A percentile compares a stretch with the other conserved stretches of the same genome.
Conservation (phyloP, 805 yeast genomes). For the Geotrichum ghanense region DNA sequence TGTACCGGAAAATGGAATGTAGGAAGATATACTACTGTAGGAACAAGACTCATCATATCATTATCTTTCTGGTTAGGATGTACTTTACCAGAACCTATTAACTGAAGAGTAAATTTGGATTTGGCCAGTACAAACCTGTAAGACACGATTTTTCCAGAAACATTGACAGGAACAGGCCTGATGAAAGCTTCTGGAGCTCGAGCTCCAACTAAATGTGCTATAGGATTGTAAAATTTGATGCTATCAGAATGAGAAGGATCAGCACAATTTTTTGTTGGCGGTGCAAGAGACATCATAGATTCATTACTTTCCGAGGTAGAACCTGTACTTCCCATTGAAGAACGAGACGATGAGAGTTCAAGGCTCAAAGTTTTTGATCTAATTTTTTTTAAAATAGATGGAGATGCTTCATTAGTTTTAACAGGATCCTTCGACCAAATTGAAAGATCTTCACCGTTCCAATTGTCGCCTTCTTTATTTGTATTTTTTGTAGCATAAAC, state of each 20-base stretch:
- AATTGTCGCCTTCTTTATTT: constrained; percentile 80
- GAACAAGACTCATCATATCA: constrained; percentile 16
- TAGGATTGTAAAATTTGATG: not conserved
- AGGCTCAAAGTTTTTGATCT: constrained; percentile 61
- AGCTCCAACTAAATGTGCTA: constrained; percentile 28
- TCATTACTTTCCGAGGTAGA: not conserved
- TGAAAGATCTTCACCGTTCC: constrained; percentile 93
- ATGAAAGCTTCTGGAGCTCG: constrained; percentile 66
- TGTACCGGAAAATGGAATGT: constrained; percentile 52
- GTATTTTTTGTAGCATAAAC: constrained; percentile 62
- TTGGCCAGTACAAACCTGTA: constrained; percentile 49
- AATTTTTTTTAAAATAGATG: constrained; percentile 25
- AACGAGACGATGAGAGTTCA: constrained; percentile 65
- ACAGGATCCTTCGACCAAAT: constrained; percentile 46
- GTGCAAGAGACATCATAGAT: not conserved
- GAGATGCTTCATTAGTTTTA: not conserved
- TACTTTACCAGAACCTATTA: constrained; percentile 22
- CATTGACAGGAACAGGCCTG: constrained; percentile 63
- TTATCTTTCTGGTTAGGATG: constrained; percentile 2
- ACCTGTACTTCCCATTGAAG: not conserved
- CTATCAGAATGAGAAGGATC: constrained; percentile 2
- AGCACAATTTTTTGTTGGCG: not conserved
- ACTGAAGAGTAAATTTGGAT: constrained; percentile 36
- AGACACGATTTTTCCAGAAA: constrained; percentile 44
- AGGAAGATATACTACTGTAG: constrained; percentile 62